Evolutionary conservation across 768 basidiomycete genomes (phyloP).

Genomic region (Udeniomyces megalosporus): DNA sequence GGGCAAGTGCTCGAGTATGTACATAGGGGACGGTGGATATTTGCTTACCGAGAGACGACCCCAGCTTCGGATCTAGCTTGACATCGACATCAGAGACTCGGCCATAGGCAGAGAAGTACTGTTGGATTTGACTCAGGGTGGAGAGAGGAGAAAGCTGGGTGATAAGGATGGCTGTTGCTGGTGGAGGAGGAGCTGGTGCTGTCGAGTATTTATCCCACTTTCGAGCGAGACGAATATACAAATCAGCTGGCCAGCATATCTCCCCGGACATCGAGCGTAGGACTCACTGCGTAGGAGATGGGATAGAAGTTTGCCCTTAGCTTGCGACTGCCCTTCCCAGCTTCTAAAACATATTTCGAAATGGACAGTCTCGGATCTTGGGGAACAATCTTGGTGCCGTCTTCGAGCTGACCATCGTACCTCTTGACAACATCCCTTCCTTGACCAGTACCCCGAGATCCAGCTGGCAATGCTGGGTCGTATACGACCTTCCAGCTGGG

Average conservation of each 20-base stretch:
- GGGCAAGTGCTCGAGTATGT: not conserved
- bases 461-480: not conserved
- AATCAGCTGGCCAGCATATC: not conserved
- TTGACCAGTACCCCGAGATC: not conserved
- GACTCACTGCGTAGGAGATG: not conserved
- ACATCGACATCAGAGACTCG: conserved; percentile 50
- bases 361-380: not conserved
- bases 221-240: not conserved
- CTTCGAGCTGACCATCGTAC: not conserved
- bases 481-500: not conserved
- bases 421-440: not conserved
- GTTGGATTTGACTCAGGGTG: conserved; percentile 46
- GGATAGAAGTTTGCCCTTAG: not conserved
- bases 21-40: not conserved
- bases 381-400: not conserved
- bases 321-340: not conserved
- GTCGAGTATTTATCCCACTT: conserved; percentile 63
- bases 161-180: conserved; percentile 45
- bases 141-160: conserved; percentile 56
- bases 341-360: not conserved
- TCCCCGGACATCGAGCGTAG: not conserved
- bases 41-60: conserved; percentile 55
- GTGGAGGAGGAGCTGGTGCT: conserved; percentile 53
- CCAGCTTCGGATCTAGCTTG: conserved; percentile 63
- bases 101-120: conserved; percentile 50